A percentile compares a stretch with the other conserved stretches of the same genome.
phyloP scores from a whole-genome alignment of 352 stramenopile genomes.

The Phytopythium oedochilum region DNA sequence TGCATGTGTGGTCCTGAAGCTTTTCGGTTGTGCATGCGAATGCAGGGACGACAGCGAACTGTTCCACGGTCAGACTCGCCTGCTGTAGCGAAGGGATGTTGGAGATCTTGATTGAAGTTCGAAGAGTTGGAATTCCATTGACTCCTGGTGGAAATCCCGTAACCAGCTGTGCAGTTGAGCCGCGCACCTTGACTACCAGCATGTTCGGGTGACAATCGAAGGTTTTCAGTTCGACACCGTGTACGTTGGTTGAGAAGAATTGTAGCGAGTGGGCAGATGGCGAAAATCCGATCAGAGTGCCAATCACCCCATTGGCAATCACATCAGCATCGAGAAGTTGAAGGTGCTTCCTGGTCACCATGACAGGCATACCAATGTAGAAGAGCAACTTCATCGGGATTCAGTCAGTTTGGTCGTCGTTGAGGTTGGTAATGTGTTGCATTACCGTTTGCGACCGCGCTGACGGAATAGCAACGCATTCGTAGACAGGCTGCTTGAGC shows the following conservation, averaged over 20 bases:
- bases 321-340: background rate
- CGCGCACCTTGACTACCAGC: slow-evolving; percentile 8
- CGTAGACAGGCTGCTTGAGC: background rate
- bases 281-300: slow-evolving; percentile 8
- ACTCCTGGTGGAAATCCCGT: slow-evolving; percentile 6
- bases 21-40: slow-evolving; percentile 24
- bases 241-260: background rate
- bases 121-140: slow-evolving; percentile 7
- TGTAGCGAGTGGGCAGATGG: background rate
- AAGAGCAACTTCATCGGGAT: slow-evolving; percentile 13
- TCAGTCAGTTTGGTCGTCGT: slow-evolving; percentile 5
- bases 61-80: slow-evolving; percentile 8
- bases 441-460: slow-evolving; percentile 3
- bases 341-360: slow-evolving; percentile 9
- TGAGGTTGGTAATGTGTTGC: slow-evolving; percentile 1
- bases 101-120: background rate
- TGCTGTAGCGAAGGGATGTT: slow-evolving; percentile 2
- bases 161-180: background rate
- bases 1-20: slow-evolving; percentile 18
- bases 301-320: slow-evolving; percentile 11
- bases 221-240: background rate
- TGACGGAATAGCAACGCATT: background rate
- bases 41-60: slow-evolving; percentile 15
- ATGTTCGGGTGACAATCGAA: slow-evolving; percentile 4
- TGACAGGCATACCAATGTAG: slow-evolving; percentile 13